Conservation (phyloP, 345 rosid genomes). For the Erysimum cheiranthoides region DNA sequence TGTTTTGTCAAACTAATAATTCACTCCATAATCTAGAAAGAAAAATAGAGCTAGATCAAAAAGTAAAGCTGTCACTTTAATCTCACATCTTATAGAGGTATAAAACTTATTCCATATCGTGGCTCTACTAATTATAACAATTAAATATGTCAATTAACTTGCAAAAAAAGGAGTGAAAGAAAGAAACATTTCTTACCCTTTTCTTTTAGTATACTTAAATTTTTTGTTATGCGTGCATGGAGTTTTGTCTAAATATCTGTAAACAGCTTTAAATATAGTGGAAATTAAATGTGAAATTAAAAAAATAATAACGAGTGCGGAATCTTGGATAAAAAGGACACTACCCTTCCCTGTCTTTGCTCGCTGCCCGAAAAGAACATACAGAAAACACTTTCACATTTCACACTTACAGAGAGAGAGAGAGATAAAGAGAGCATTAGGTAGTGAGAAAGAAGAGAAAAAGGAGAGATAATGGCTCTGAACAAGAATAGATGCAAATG, state of each 20-base stretch:
- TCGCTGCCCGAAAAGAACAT: conserved; percentile 47
- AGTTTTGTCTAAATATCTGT: conserved; percentile 39
- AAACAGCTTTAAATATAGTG: conserved; percentile 37
- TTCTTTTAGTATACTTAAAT: background rate
- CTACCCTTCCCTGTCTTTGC: conserved; percentile 39
- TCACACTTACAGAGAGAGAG: conserved; percentile 39
- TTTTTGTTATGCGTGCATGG: conserved; percentile 41
- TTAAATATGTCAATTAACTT: conserved; percentile 1
- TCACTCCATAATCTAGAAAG: conserved; percentile 21
- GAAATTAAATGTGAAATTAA: conserved; percentile 32
- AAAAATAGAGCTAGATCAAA: conserved; percentile 31
- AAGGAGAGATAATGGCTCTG: conserved; percentile 48
- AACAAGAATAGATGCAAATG: conserved; percentile 48
- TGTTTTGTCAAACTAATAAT: conserved; percentile 30
- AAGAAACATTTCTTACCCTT: conserved; percentile 30
- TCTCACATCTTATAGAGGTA: background rate
- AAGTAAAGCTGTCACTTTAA: conserved; percentile 26
- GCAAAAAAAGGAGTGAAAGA: background rate
- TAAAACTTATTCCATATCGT: conserved; percentile 2
- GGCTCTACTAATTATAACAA: background rate
- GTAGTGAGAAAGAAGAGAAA: conserved; percentile 10
- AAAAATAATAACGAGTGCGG: conserved; percentile 37
- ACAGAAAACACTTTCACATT: conserved; percentile 40
- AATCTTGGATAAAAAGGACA: conserved; percentile 63
- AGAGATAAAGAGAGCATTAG: conserved; percentile 9